These are phyloP conservation scores for Blastobotrys parvus DNA, from an alignment of 805 yeast genomes.

Conservation along the genomic window DNA sequence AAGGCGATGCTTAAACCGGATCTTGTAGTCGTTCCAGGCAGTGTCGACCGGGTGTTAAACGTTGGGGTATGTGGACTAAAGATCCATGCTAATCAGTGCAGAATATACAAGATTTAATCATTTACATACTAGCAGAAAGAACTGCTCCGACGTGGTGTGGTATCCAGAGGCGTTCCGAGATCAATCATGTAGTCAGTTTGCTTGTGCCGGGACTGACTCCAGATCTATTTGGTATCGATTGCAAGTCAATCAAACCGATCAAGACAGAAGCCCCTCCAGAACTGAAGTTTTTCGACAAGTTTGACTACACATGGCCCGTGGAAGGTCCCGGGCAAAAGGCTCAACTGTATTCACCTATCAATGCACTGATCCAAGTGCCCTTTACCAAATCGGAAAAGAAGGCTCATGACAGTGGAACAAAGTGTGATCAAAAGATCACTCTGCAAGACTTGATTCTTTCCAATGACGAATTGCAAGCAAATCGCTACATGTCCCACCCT, in stretches of 20 bases:
- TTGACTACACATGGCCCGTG: constrained; percentile 40
- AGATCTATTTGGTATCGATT: constrained; percentile 34
- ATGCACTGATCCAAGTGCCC: constrained; percentile 49
- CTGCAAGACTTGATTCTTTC: constrained; percentile 48
- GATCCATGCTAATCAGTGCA: constrained; percentile 20
- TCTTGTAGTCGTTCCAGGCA: constrained; percentile 11
- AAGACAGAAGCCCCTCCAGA: too few relatives aligned
- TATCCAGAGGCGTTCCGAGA: constrained; percentile 38
- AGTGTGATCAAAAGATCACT: constrained; percentile 26
- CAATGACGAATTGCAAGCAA: constrained; percentile 38
- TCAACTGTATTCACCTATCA: constrained; percentile 44
- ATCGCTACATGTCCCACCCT: constrained; percentile 58
- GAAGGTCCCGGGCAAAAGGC: constrained; percentile 60
- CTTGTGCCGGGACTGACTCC: constrained; percentile 57
- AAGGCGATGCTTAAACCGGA: constrained; percentile 21
- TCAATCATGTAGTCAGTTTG: constrained; percentile 49
- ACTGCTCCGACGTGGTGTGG: constrained; percentile 38
- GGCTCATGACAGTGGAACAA: constrained; percentile 28
- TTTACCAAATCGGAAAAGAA: constrained; percentile 49
- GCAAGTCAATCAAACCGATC: background rate
- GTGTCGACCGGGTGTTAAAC: constrained; percentile 8
- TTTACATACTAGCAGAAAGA: constrained; percentile 36
- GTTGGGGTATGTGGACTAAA: constrained; percentile 12
- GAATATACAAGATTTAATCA: constrained; percentile 40
- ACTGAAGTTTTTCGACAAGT: constrained; percentile 17